Evolutionary conservation across 163 green algal genomes (phyloP).

Genomic region (Chlamydomonas reinhardtii): DNA sequence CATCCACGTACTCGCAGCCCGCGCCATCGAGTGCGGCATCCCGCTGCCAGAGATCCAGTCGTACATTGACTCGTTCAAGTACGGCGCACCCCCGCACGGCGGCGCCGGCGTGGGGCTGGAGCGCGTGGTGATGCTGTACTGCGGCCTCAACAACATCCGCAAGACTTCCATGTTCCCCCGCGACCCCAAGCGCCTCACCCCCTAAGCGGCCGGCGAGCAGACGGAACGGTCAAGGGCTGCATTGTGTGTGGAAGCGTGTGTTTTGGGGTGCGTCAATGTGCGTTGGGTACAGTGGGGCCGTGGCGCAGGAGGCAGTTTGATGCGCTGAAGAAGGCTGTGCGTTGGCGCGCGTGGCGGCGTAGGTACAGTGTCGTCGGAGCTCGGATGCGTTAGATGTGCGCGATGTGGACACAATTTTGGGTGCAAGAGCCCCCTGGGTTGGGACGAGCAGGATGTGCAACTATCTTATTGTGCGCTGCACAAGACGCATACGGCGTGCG

Average conservation of each 20-base stretch:
- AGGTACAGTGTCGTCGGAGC: no score
- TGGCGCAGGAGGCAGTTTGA: no score
- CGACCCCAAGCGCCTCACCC: conserved; percentile 95
- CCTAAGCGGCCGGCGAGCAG: conserved; percentile 66
- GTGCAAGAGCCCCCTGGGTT: no score
- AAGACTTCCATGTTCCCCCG: conserved; percentile 98
- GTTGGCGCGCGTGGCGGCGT: no score
- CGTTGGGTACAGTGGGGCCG: neutral
- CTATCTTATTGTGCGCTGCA: no score
- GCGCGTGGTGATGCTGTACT: conserved; percentile 99
- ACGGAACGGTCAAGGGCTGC: no score
- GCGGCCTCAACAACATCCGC: conserved; percentile 96
- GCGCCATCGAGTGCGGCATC: conserved; percentile 82
- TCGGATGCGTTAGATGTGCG: no score
- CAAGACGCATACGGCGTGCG: no score
- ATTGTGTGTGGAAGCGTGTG: neutral
- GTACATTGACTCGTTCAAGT: conserved; percentile 98
- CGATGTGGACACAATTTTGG: no score
- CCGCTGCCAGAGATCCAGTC: conserved; percentile 87
- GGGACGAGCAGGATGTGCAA: no score
- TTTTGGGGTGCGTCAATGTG: neutral
- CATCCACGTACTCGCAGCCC: no score
- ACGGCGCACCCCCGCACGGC: conserved; percentile 88
- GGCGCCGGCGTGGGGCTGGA: conserved; percentile 96
- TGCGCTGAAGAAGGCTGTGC: no score